Conservation (phyloP, 371 early-diverging fungal species). For the Haplosporangium sp. region DNA sequence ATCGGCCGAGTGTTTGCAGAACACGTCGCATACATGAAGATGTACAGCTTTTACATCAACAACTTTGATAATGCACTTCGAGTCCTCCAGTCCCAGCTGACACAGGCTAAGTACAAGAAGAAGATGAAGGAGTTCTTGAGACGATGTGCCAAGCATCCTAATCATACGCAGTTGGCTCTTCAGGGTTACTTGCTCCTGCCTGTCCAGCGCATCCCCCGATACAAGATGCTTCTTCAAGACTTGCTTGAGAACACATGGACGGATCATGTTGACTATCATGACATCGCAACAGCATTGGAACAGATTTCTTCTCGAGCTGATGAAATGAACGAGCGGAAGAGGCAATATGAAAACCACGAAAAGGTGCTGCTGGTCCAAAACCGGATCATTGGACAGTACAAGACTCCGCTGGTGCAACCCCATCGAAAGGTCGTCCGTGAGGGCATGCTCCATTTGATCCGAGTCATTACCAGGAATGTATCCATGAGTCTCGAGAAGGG, state of each 20-base stretch:
- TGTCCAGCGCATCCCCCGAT: conserved; percentile 86
- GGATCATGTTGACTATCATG: conserved; percentile 70
- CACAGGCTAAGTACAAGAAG: conserved; percentile 48
- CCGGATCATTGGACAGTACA: conserved; percentile 54
- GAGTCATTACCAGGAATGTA: conserved; percentile 38
- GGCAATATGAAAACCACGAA: conserved; percentile 62
- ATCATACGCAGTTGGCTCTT: conserved; percentile 71
- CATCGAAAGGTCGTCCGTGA: conserved; percentile 63
- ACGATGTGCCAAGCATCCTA: conserved; percentile 57
- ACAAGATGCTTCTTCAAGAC: conserved; percentile 78
- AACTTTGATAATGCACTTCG: conserved; percentile 76
- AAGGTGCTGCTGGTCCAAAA: conserved; percentile 62
- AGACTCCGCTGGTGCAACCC: conserved; percentile 62
- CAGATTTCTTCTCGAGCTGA: conserved; percentile 69
- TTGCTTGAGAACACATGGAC: conserved; percentile 69
- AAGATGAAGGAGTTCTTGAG: conserved; percentile 52
- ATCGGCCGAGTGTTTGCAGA: conserved; percentile 62
- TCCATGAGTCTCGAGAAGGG: conserved; percentile 29
- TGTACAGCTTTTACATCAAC: conserved; percentile 81
- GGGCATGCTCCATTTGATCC: conserved; percentile 55
- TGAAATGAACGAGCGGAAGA: conserved; percentile 81
- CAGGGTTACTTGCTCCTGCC: conserved; percentile 83
- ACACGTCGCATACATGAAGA: conserved; percentile 65
- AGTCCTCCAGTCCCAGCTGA: conserved; percentile 60
- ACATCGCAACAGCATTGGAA: conserved; percentile 64